phyloP scores from a whole-genome alignment of 106 monocot species.

The Platanthera zijinensis region DNA sequence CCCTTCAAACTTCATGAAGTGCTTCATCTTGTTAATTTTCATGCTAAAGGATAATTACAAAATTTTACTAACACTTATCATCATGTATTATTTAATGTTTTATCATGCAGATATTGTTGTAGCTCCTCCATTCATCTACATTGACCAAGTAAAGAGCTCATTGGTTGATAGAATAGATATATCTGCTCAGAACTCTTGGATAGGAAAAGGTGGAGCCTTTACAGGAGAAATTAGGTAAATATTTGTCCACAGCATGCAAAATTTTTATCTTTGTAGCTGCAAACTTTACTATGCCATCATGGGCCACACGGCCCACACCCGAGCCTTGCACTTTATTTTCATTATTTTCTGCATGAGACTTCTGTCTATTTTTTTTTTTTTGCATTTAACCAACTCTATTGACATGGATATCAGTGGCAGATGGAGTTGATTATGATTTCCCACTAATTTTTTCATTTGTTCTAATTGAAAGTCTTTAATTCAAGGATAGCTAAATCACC shows the following conservation, averaged over 20 bases:
- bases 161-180: slow-evolving; percentile 85
- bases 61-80: not conserved
- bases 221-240: slow-evolving; percentile 93
- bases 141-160: slow-evolving; percentile 84
- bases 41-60: not conserved
- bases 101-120: slow-evolving; percentile 83
- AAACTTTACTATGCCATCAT: not conserved
- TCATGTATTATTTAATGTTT: not conserved
- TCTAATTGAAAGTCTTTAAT: too few species aligned
- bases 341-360: not conserved
- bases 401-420: not conserved
- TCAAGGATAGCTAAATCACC: too few species aligned
- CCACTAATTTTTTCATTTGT: too few species aligned
- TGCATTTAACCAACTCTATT: not conserved
- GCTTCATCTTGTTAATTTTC: not conserved
- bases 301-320: not conserved
- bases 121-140: slow-evolving; percentile 83
- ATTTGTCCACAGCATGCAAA: not conserved
- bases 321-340: not conserved
- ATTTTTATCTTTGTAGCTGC: not conserved
- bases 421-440: not conserved
- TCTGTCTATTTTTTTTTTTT: not conserved
- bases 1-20: not conserved
- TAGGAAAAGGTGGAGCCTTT: slow-evolving; percentile 95
- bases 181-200: slow-evolving; percentile 95